phyloP scores from a whole-genome alignment of 2,329 filamentous ascomycete species.

The Calonectria fujianensis region DNA sequence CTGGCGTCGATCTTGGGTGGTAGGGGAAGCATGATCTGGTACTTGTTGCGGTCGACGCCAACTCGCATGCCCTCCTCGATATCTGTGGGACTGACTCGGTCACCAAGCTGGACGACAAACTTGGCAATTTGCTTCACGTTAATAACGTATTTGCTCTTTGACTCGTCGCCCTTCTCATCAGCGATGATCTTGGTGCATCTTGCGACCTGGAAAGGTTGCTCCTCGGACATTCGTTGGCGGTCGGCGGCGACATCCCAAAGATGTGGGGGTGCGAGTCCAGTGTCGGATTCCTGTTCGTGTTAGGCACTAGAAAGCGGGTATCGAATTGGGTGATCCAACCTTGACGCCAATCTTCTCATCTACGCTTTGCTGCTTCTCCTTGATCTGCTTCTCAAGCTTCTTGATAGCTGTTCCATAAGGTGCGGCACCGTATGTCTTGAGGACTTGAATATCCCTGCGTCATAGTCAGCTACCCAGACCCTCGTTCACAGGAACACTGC shows the following conservation, averaged over 20 bases:
- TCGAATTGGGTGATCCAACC: conserved; percentile 63
- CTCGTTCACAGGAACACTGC: conserved; percentile 3
- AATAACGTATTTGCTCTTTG: conserved; percentile 99
- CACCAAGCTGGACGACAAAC: conserved; percentile 98
- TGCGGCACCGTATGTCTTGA: conserved; percentile 98
- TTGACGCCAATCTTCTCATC: conserved; percentile 98
- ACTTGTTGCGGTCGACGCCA: conserved; percentile 98
- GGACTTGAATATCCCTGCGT: conserved; percentile 95
- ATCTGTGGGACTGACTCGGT: conserved; percentile 97
- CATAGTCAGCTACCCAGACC: conserved; percentile 49
- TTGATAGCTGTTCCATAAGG: conserved; percentile 95
- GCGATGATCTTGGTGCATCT: conserved; percentile 99
- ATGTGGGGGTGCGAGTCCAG: conserved; percentile 97
- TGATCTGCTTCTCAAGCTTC: conserved; percentile 99
- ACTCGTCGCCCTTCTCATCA: conserved; percentile 91
- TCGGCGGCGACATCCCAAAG: conserved; percentile 99
- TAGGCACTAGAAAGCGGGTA: conserved; percentile 39
- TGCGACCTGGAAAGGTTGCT: conserved; percentile 97
- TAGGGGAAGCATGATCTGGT: conserved; percentile 96
- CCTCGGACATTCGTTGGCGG: conserved; percentile 98
- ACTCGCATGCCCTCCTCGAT: conserved; percentile 99
- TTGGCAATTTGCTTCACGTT: conserved; percentile 99
- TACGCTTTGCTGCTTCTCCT: conserved; percentile 97
- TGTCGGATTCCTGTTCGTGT: conserved; percentile 89
- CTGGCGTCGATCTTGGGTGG: conserved; percentile 99